Percentiles rank a stretch among this genome's conserved stretches.
Evolutionary conservation across 768 basidiomycete species (phyloP).

Genomic region (Macrolepiota fuliginosa): DNA sequence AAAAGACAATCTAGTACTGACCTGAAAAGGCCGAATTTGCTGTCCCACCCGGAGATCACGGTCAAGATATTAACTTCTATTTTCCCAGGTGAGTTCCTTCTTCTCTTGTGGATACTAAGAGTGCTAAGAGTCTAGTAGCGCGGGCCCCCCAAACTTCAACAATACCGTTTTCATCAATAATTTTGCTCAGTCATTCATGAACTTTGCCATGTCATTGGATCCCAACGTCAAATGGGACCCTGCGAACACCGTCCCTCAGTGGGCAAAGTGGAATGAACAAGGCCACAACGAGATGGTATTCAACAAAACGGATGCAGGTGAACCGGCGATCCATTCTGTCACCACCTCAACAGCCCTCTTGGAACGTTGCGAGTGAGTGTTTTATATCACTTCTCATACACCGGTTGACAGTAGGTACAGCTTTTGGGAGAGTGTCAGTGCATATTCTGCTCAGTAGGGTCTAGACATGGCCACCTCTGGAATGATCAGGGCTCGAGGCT

Average conservation of each 20-base stretch:
- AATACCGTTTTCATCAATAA: slow-evolving; percentile 34
- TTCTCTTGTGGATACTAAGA: background rate
- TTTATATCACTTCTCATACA: background rate
- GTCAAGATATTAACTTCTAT: slow-evolving; percentile 34
- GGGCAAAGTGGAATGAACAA: slow-evolving; percentile 26
- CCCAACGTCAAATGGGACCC: slow-evolving; percentile 25
- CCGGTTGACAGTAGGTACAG: background rate
- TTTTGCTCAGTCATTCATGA: slow-evolving; percentile 35
- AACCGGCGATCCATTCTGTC: background rate
- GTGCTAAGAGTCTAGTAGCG: background rate
- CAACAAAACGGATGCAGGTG: slow-evolving; percentile 31
- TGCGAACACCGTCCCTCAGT: slow-evolving; percentile 32
- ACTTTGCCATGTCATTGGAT: slow-evolving; percentile 30
- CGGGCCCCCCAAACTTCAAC: slow-evolving; percentile 24
- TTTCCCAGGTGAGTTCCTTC: slow-evolving; percentile 24
- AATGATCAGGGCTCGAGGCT: too few relatives aligned
- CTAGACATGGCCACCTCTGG: too few relatives aligned
- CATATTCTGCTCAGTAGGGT: background rate
- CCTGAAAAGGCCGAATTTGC: slow-evolving; percentile 36
- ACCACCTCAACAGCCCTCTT: background rate
- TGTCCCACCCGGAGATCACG: slow-evolving; percentile 38
- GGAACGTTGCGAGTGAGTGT: background rate
- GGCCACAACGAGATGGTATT: slow-evolving; percentile 42
- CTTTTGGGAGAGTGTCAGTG: background rate
- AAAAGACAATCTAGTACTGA: too few relatives aligned